Evolutionary conservation across 176 grass and related monocot species (phyloP).

Genomic region (Cenchrus purpureus): DNA sequence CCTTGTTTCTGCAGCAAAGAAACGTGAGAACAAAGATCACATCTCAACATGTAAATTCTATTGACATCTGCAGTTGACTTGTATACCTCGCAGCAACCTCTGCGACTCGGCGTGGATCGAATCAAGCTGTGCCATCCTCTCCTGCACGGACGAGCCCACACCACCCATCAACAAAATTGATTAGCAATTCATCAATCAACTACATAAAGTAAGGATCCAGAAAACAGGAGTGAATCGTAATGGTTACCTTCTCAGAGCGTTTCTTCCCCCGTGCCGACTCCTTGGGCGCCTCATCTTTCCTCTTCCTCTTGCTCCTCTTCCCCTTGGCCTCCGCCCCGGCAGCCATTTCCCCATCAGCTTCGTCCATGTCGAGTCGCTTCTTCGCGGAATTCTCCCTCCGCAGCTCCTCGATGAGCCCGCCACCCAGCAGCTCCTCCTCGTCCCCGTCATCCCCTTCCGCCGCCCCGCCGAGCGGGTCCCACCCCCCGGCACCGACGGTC

Average conservation of each 20-base stretch:
- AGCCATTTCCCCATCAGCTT: constrained; percentile 34
- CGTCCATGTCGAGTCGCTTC: constrained; percentile 75
- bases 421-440: constrained; percentile 46
- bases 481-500: constrained; percentile 4
- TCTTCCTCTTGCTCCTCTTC: constrained; percentile 67
- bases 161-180: constrained; percentile 21
- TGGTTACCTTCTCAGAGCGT: constrained; percentile 65
- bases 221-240: background rate
- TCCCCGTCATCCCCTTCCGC: constrained; percentile 29
- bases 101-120: constrained; percentile 74
- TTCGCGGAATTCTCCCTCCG: constrained; percentile 69
- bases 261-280: constrained; percentile 60
- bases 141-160: constrained; percentile 55
- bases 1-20: constrained; percentile 62
- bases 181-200: background rate
- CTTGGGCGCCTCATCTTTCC: constrained; percentile 59
- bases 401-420: constrained; percentile 67
- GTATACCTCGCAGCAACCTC: constrained; percentile 79
- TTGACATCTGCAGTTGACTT: background rate
- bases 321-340: constrained; percentile 35
- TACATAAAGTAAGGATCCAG: background rate
- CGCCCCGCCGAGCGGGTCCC: constrained; percentile 37
- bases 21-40: background rate
- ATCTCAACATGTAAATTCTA: background rate
- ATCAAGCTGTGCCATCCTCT: constrained; percentile 65